Percentiles rank a stretch among this genome's conserved stretches.
phyloP scores from a whole-genome alignment of 2,329 filamentous ascomycete genomes.

The Madurella mycetomatis region DNA sequence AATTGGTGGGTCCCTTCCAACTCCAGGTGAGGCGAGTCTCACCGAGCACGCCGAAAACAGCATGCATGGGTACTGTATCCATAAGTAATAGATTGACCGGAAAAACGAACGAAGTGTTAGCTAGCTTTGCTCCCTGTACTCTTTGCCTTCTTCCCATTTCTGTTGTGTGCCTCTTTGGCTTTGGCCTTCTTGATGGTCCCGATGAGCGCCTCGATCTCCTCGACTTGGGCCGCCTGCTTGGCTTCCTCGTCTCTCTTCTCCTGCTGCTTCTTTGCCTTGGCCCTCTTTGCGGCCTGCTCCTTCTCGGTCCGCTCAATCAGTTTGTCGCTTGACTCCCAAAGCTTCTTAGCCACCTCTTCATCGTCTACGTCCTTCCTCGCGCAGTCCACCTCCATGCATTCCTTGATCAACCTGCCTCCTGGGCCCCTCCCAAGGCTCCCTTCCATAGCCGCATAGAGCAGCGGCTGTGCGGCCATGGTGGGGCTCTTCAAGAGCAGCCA shows the following conservation, averaged over 20 bases:
- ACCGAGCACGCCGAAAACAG: background rate
- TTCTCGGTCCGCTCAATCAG: constrained; percentile 80
- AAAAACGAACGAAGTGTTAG: background rate
- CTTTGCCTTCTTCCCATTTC: background rate
- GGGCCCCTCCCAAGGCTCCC: constrained; percentile 57
- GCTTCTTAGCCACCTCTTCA: constrained; percentile 71
- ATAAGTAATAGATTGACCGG: background rate
- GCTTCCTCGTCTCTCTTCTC: constrained; percentile 34
- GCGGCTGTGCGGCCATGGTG: constrained; percentile 76
- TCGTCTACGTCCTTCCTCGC: constrained; percentile 70
- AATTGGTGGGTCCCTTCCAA: constrained; percentile 1
- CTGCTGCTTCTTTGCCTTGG: constrained; percentile 35
- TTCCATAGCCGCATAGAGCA: constrained; percentile 84
- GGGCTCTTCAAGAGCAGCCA: constrained; percentile 89
- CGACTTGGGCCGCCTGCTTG: constrained; percentile 32
- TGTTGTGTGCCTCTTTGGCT: constrained; percentile 29
- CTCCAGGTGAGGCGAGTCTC: constrained; percentile 4
- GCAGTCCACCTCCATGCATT: constrained; percentile 74
- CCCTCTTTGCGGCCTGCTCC: constrained; percentile 60
- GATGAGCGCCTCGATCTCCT: constrained; percentile 39
- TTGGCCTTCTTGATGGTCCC: constrained; percentile 42
- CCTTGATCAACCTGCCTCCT: constrained; percentile 77
- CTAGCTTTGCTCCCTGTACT: background rate
- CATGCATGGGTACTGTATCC: constrained; percentile 1
- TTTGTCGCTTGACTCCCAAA: constrained; percentile 87